Percentiles rank a stretch among this genome's conserved stretches.
These are phyloP conservation scores for Aspergillus puulaauensis DNA, from an alignment of 2,329 filamentous ascomycete genomes.

Conservation along the genomic window DNA sequence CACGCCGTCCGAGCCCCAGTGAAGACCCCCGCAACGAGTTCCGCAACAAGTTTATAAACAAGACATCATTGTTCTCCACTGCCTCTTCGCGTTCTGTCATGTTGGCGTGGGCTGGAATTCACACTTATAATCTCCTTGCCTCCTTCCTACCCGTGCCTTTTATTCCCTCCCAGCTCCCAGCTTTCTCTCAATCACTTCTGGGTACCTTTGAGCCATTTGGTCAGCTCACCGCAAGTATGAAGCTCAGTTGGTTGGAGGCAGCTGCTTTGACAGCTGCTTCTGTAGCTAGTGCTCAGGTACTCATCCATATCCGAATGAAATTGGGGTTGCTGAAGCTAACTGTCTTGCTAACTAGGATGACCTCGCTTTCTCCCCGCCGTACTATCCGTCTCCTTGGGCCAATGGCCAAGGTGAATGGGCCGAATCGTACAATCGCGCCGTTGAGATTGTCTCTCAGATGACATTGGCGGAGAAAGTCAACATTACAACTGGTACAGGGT, in stretches of 20 bases:
- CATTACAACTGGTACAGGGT: slow-evolving; percentile 86
- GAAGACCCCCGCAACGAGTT: background rate
- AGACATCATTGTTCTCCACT: slow-evolving; percentile 9
- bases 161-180: background rate
- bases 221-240: slow-evolving; percentile 28
- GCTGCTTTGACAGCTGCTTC: slow-evolving; percentile 31
- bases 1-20: background rate
- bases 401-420: slow-evolving; percentile 72
- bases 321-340: background rate
- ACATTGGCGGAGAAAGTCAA: slow-evolving; percentile 91
- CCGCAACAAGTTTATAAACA: background rate
- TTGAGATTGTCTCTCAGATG: slow-evolving; percentile 76
- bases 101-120: background rate
- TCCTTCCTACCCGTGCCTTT: background rate
- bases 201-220: background rate
- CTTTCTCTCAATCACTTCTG: background rate
- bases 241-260: slow-evolving; percentile 35
- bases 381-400: slow-evolving; percentile 87
- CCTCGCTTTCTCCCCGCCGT: slow-evolving; percentile 57
- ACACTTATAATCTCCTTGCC: slow-evolving; percentile 6
- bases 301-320: background rate
- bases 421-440: slow-evolving; percentile 72
- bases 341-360: slow-evolving; percentile 17
- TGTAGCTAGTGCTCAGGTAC: slow-evolving; percentile 34
- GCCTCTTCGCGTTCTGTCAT: background rate